Percentiles rank a stretch among this genome's conserved stretches.
Evolutionary conservation across 2,329 filamentous ascomycete genomes (phyloP).

Genomic region (Pseudogymnoascus sp.): DNA sequence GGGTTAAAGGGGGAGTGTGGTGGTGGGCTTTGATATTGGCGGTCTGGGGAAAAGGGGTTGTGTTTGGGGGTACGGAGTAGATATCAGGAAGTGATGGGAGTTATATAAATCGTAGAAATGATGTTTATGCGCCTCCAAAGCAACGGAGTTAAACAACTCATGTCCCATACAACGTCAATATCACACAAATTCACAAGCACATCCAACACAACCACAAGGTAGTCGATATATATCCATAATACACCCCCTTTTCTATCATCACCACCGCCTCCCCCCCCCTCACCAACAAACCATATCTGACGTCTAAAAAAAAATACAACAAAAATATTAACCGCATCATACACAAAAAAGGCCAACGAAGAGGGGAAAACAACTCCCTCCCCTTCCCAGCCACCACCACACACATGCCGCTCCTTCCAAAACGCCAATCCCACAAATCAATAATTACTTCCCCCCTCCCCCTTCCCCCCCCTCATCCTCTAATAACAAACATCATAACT

Average conservation of each 20-base stretch:
- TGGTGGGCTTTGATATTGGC: neutral
- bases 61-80: neutral
- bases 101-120: neutral
- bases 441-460: neutral
- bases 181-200: neutral
- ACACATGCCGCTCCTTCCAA: neutral
- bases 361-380: neutral
- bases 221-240: neutral
- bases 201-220: neutral
- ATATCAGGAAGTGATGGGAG: neutral
- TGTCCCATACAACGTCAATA: neutral
- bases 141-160: neutral
- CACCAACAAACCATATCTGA: neutral
- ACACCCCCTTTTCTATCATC: neutral
- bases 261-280: neutral
- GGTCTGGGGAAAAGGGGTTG: too few relatives aligned
- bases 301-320: neutral
- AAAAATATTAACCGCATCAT: neutral
- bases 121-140: neutral
- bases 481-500: slow-evolving; percentile 2
- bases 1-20: neutral
- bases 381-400: neutral
- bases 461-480: neutral
- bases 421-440: neutral
- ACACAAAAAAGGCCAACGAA: neutral